phyloP scores from a whole-genome alignment of 805 yeast genomes.

The Pichia nakasei region DNA sequence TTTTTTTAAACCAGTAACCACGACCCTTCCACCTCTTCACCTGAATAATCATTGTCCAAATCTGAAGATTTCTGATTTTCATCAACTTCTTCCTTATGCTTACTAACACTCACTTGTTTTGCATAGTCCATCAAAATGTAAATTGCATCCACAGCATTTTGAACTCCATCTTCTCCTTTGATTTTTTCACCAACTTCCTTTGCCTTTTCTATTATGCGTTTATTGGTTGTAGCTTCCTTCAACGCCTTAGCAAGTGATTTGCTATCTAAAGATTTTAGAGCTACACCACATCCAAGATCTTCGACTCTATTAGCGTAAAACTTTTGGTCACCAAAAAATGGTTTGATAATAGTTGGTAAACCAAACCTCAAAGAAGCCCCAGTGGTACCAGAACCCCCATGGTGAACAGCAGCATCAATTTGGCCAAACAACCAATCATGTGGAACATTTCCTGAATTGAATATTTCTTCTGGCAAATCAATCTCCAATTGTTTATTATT shows the following conservation, averaged over 20 bases:
- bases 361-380: slow-evolving; percentile 88
- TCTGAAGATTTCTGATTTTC: slow-evolving; percentile 15
- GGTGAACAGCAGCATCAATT: slow-evolving; percentile 92
- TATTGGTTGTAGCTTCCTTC: slow-evolving; percentile 55
- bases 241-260: slow-evolving; percentile 60
- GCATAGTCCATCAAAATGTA: slow-evolving; percentile 78
- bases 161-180: slow-evolving; percentile 71
- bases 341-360: slow-evolving; percentile 81
- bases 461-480: slow-evolving; percentile 58
- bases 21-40: slow-evolving; percentile 22
- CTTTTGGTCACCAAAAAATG: slow-evolving; percentile 94
- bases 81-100: slow-evolving; percentile 25
- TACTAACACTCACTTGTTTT: slow-evolving; percentile 41
- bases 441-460: slow-evolving; percentile 64
- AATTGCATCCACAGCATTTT: slow-evolving; percentile 64
- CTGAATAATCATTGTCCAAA: slow-evolving; percentile 4
- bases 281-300: slow-evolving; percentile 79
- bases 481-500: slow-evolving; percentile 28
- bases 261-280: slow-evolving; percentile 57
- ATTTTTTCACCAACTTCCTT: slow-evolving; percentile 52
- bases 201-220: slow-evolving; percentile 63
- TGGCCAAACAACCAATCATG: slow-evolving; percentile 92
- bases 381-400: slow-evolving; percentile 95
- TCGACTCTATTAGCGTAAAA: slow-evolving; percentile 84
- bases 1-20: slow-evolving; percentile 20